Base-by-base conservation (phyloP, 2,329 filamentous ascomycete genomes). In the Monilinia fructigena region DNA sequence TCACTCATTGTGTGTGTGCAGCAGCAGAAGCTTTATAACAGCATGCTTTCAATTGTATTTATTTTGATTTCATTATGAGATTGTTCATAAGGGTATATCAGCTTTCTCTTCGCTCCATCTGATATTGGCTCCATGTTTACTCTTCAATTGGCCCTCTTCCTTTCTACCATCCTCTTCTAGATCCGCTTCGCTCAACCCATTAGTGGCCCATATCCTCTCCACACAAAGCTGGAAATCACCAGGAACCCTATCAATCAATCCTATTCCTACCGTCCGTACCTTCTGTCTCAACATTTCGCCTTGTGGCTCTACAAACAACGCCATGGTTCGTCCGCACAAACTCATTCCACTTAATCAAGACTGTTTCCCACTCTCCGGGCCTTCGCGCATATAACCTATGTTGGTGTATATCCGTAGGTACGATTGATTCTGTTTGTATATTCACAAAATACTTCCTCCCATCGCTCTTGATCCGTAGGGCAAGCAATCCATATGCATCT, bases 321-420 rank as follows among this genome's bases (percentile, higher is more conserved):
- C 95, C 95, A 75, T 96, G 87, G 76, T 97, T 98, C 18, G 95
- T 99, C 70, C 95, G 85, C 67, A 99, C 94, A 79, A 99, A 98
- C 71, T 96, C 92, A 72, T 89, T 89, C 85, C 93, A 95, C 69
- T 90, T 90, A 70, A 99, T 89, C 56, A 96, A 78, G n/a, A 97
- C 85, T 1, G 95, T 97, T 82, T 99, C 94, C 95, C 95, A 99
- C 74, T 93, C 85, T 0, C 93, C 93, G 0, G 91, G 88, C 11
- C 86, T 85, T 74, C 88, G 89, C 11, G 89, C 84, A 72, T 92
- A 96, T 5, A 99, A 79, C 60, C 95, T 84, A 78, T 99, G 95
- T 77, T 99, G 95, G 78, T 98, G 95, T 70, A 99, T 83, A 77
- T 99, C 95, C n/a, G 93, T 94, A 14, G 92, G 91, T 58, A 97